These are phyloP conservation scores for Moricandia arvensis DNA, from an alignment of 345 rosid genomes.

Conservation along the genomic window DNA sequence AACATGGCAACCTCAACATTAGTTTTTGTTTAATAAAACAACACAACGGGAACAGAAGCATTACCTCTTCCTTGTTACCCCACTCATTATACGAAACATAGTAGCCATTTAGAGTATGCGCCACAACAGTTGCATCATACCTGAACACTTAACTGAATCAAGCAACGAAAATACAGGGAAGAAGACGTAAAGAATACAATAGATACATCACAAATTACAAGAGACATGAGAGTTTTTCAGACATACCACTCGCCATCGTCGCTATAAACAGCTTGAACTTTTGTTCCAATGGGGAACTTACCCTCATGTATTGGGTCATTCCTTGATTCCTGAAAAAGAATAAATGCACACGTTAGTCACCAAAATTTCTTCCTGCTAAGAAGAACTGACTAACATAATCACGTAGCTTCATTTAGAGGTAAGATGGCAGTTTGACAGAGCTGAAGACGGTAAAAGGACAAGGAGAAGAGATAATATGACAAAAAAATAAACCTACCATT, in stretches of 20 bases:
- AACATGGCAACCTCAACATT: constrained; percentile 7
- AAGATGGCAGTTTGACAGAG: not conserved
- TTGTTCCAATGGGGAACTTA: constrained; percentile 73
- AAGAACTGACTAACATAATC: not conserved
- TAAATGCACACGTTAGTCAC: not conserved
- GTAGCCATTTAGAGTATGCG: constrained; percentile 75
- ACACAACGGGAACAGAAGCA: constrained; percentile 13
- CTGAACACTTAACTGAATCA: constrained; percentile 78
- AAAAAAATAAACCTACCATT: constrained; percentile 32
- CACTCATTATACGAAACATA: constrained; percentile 63
- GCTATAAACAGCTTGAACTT: constrained; percentile 96
- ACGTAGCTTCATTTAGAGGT: not conserved
- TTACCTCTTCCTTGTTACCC: constrained; percentile 98
- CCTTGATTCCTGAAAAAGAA: constrained; percentile 42
- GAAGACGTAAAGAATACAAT: constrained; percentile 47
- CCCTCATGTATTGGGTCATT: constrained; percentile 45
- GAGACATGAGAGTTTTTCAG: constrained; percentile 5
- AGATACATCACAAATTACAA: constrained; percentile 14
- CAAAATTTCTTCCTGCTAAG: not conserved
- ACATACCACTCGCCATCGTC: constrained; percentile 97
- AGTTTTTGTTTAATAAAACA: not conserved
- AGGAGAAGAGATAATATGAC: no score
- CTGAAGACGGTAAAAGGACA: not conserved
- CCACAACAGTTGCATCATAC: constrained; percentile 88
- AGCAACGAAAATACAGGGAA: constrained; percentile 31